Evolutionary conservation across 495 filamentous ascomycete genomes (phyloP).

Genomic region (Bryoglossum gracile): DNA sequence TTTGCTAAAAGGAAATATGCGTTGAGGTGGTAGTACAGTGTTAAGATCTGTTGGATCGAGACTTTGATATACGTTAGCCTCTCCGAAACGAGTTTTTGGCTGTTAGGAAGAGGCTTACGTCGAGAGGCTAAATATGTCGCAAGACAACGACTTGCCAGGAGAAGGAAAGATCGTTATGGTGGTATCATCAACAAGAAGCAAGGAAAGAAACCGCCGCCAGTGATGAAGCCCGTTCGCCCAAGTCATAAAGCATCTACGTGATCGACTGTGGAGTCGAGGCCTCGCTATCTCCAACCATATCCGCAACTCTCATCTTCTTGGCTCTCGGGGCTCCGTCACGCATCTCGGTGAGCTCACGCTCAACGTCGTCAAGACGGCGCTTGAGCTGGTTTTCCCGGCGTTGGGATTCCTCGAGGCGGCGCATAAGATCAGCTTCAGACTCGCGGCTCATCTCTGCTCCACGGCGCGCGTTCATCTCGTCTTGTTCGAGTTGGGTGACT

Average conservation of each 20-base stretch:
- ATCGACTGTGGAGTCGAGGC: conserved; percentile 23
- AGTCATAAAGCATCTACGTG: conserved; percentile 10
- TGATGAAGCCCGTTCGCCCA: conserved; percentile 8
- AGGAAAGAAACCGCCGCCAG: conserved; percentile 11
- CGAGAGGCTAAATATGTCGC: background rate
- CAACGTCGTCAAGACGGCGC: conserved; percentile 70
- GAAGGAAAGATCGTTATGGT: conserved; percentile 21
- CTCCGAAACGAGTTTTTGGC: no score
- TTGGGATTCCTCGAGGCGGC: conserved; percentile 66
- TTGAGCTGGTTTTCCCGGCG: conserved; percentile 78
- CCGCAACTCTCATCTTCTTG: conserved; percentile 32
- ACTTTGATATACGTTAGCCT: no score
- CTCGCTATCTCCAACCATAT: conserved; percentile 30
- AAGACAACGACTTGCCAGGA: background rate
- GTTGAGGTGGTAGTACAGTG: no score
- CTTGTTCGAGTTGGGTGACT: conserved; percentile 77
- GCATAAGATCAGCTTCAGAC: conserved; percentile 52
- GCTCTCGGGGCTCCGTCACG: conserved; percentile 24
- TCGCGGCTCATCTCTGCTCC: conserved; percentile 45
- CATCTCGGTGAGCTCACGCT: conserved; percentile 50
- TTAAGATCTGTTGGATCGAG: no score
- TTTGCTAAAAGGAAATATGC: no score
- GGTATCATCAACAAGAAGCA: conserved; percentile 24
- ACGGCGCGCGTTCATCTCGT: conserved; percentile 58
- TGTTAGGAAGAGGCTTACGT: no score